These are phyloP conservation scores for Friedmanniomyces simplex DNA, from an alignment of 495 filamentous ascomycete species.

Conservation along the genomic window DNA sequence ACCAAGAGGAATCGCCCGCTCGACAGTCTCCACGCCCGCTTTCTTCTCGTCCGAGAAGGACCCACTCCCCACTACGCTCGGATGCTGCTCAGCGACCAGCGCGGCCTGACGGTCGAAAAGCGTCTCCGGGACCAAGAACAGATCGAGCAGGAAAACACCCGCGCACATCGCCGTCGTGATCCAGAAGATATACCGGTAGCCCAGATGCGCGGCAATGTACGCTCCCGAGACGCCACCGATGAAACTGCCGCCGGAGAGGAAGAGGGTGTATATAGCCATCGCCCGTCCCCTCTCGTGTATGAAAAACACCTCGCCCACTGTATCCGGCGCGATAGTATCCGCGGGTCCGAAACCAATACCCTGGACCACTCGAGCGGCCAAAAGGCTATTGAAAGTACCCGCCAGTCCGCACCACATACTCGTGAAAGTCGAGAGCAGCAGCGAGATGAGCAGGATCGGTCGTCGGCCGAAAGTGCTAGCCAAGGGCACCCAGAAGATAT, in stretches of 20 bases:
- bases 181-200: conserved; percentile 25
- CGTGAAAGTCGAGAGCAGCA: conserved; percentile 16
- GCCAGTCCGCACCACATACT: conserved; percentile 26
- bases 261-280: conserved; percentile 26
- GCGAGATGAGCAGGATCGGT: conserved; percentile 19
- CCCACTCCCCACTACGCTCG: background rate
- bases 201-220: conserved; percentile 22
- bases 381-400: conserved; percentile 20
- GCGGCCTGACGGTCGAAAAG: conserved; percentile 17
- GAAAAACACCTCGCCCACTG: conserved; percentile 28
- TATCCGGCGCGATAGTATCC: conserved; percentile 25
- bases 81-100: conserved; percentile 1
- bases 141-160: conserved; percentile 23
- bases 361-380: conserved; percentile 23
- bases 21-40: background rate
- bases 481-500: conserved; percentile 27
- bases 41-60: conserved; percentile 5
- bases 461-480: conserved; percentile 25
- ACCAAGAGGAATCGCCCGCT: background rate
- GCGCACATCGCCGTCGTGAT: conserved; percentile 20
- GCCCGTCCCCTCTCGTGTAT: conserved; percentile 26
- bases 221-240: conserved; percentile 19
- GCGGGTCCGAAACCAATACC: conserved; percentile 22
- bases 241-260: conserved; percentile 20
- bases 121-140: conserved; percentile 25